Evolutionary conservation across 331 rosid genomes (phyloP), one percentile per base, ranked within the genome.

Genomic region (Quercus phellos): DNA sequence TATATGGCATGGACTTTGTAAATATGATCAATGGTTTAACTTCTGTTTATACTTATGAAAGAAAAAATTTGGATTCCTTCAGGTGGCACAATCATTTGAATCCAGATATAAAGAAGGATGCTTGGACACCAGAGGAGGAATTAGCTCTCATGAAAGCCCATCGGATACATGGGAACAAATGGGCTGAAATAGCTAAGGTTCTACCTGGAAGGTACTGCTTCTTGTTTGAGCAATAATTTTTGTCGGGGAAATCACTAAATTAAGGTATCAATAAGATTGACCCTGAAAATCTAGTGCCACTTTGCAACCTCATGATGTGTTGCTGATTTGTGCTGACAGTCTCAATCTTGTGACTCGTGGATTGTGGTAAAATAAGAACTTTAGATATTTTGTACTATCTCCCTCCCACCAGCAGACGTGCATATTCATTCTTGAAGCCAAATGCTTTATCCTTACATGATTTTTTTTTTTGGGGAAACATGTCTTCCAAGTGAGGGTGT

Each of bases 21-120:
- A 42, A 34, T 54, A 17, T 22, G 51, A 51, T 42, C 61, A 32
- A 70, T 61, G 24, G 32, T 51, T 68, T 54, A 61, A 58, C 24
- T 50, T 55, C 42, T 32, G 26, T 32, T 54, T 6, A 2, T 79
- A 46, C 22, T 78, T 42, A 34, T 55, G 29, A 22, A 30, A 55
- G 51, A n/a, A 68, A 50, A 22, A 0, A 74, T 80, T 38, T 42
- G 3, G 43, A 74, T 83, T 27, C 78, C 72, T 83, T 71, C 88
- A 95, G 99, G 90, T 95, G 99, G 99, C 99, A 95, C 87, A 95
- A 95, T 85, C 98, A 95, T 88, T 88, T 95, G 78, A 95, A 95
- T 86, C 99, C 99, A 43, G 94, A 85, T 21, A 95, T 95, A 86
- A 95, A 88, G 84, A 95, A 87, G 83, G 99, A 91, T 72, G 97